Evolutionary conservation across 306 rosid genomes (phyloP).

Genomic region (Sechiopsis laciniata): DNA sequence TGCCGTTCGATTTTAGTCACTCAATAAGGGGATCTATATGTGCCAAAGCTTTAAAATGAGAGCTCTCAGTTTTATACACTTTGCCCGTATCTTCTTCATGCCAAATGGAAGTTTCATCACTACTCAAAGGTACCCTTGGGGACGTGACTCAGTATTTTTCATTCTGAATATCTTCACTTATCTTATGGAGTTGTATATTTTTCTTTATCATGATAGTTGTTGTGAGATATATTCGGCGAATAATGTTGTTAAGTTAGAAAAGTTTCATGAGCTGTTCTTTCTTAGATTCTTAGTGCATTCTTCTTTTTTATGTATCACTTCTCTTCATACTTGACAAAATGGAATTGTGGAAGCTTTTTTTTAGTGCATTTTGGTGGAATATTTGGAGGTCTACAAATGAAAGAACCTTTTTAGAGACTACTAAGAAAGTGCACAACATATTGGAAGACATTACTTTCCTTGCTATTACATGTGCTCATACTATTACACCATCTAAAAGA

Average conservation of each 20-base stretch:
- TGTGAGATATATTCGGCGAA: neutral
- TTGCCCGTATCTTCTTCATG: neutral
- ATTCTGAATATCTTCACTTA: too few species aligned
- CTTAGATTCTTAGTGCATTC: neutral
- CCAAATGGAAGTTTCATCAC: conserved; percentile 1
- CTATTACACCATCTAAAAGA: too few species aligned
- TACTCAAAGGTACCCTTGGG: conserved; percentile 4
- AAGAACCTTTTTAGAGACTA: too few species aligned
- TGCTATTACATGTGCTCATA: too few species aligned
- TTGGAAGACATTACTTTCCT: too few species aligned
- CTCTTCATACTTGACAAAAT: neutral
- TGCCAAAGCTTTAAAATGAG: conserved; percentile 1
- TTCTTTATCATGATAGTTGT: neutral
- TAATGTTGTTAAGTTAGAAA: neutral
- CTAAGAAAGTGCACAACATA: too few species aligned
- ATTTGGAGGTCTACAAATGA: too few species aligned
- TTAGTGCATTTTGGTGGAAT: too few species aligned
- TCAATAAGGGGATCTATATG: neutral
- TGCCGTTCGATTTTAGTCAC: neutral
- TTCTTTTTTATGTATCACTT: neutral
- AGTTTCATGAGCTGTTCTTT: neutral
- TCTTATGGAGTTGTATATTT: neutral
- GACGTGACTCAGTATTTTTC: too few species aligned
- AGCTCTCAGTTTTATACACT: neutral
- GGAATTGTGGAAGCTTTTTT: too few species aligned